Conservation (phyloP, 179 eudicot genomes). For the Nepenthes alata region DNA sequence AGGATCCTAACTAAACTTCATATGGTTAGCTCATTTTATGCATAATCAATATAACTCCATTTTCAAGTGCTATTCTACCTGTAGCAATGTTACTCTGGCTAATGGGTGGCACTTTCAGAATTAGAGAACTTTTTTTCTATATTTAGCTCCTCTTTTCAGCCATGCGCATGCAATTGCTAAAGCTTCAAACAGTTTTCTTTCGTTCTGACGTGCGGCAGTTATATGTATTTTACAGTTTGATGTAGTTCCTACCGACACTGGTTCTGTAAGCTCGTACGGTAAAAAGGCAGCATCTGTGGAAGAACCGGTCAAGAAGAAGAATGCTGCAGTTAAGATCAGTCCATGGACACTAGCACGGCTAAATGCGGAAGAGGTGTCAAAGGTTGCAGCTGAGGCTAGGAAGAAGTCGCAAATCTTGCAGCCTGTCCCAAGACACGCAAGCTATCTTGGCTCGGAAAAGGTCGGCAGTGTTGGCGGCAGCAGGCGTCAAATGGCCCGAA, state of each 20-base stretch:
- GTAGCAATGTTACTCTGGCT: too few species aligned
- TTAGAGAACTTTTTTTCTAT: too few species aligned
- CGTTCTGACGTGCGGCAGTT: not conserved
- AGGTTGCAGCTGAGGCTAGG: constrained; percentile 89
- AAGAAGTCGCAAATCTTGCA: constrained; percentile 79
- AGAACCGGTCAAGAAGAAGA: constrained; percentile 70
- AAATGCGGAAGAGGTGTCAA: constrained; percentile 86
- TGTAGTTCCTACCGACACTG: constrained; percentile 88
- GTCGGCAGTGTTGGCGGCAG: constrained; percentile 54
- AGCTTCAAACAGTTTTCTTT: too few species aligned
- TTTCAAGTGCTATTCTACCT: too few species aligned
- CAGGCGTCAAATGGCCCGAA: constrained; percentile 28
- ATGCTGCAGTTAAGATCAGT: constrained; percentile 75
- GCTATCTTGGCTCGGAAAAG: constrained; percentile 26
- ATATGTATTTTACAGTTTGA: constrained; percentile 54
- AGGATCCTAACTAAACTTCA: too few species aligned
- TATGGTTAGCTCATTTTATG: too few species aligned
- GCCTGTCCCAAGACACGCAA: constrained; percentile 47
- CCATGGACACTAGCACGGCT: constrained; percentile 94
- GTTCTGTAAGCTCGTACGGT: constrained; percentile 78
- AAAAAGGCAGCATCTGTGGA: constrained; percentile 42
- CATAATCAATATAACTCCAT: too few species aligned
- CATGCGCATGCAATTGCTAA: too few species aligned
- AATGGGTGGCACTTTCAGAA: too few species aligned
- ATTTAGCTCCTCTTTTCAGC: too few species aligned